phyloP scores from a whole-genome alignment of 192 early-diverging fungal genomes.

The Coemansia sp. region DNA sequence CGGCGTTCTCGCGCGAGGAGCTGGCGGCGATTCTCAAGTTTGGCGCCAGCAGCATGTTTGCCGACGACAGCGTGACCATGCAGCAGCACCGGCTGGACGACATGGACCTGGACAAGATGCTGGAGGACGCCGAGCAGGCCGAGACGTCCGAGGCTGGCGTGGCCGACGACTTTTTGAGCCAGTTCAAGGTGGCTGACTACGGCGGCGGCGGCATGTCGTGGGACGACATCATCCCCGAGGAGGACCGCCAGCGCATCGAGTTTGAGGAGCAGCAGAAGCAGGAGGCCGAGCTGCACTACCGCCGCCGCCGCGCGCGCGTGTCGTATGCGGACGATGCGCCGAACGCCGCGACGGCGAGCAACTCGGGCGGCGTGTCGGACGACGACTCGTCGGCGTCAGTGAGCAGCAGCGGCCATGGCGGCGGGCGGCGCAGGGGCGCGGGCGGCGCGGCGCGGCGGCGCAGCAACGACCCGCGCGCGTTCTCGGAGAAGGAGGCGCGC shows the following conservation, averaged over 20 bases:
- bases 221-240: constrained; percentile 96
- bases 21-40: constrained; percentile 96
- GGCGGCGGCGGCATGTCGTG: constrained; percentile 71
- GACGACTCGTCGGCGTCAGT: constrained; percentile 37
- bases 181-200: constrained; percentile 94
- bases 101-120: constrained; percentile 96
- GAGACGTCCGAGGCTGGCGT: constrained; percentile 74
- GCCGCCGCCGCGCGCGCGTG: constrained; percentile 60
- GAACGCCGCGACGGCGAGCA: constrained; percentile 29
- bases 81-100: constrained; percentile 86
- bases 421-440: constrained; percentile 23
- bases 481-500: constrained; percentile 84
- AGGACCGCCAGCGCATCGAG: constrained; percentile 70
- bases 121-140: constrained; percentile 91
- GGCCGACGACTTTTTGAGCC: constrained; percentile 90
- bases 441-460: constrained; percentile 27
- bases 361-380: constrained; percentile 18
- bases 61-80: constrained; percentile 60
- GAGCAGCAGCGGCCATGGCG: constrained; percentile 28
- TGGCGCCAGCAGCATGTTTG: constrained; percentile 97
- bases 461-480: constrained; percentile 44
- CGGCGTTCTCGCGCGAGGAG: constrained; percentile 83
- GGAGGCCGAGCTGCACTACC: constrained; percentile 62
- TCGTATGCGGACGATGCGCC: constrained; percentile 69
- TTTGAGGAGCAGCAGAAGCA: constrained; percentile 71